These are phyloP conservation scores for Blastobotrys chiropterorum DNA, from an alignment of 805 yeast species.

Conservation along the genomic window DNA sequence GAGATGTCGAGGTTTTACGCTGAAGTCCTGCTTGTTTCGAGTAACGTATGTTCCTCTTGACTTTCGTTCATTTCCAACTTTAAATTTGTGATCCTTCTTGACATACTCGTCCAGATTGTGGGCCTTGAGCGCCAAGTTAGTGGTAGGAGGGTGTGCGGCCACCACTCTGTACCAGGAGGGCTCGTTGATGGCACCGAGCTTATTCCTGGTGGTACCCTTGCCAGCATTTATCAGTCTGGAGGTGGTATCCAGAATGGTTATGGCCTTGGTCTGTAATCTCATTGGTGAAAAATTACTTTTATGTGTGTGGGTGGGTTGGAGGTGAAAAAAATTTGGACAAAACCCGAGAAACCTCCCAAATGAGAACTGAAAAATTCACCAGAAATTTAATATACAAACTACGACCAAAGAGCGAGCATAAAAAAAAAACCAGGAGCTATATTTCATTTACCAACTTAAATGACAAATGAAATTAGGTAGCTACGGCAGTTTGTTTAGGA, in stretches of 20 bases:
- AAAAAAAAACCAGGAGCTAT: not conserved
- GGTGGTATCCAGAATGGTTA: constrained; percentile 71
- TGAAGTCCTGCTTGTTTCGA: constrained; percentile 37
- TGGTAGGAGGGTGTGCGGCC: constrained; percentile 73
- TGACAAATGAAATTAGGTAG: not conserved
- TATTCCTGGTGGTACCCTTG: constrained; percentile 9
- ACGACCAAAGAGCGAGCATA: not conserved
- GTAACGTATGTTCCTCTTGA: constrained; percentile 39
- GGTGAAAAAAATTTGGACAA: constrained; percentile 1
- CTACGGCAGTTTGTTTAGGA: not conserved
- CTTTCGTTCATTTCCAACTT: constrained; percentile 19
- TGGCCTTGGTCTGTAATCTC: constrained; percentile 75
- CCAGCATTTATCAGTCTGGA: constrained; percentile 70
- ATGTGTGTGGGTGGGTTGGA: not conserved
- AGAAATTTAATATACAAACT: not conserved
- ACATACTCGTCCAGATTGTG: constrained; percentile 23
- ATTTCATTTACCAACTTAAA: not conserved
- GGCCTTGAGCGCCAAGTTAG: constrained; percentile 47
- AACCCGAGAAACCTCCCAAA: not conserved
- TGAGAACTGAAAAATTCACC: not conserved
- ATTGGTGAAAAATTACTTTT: constrained; percentile 27
- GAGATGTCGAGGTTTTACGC: constrained; percentile 33
- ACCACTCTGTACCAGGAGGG: constrained; percentile 92
- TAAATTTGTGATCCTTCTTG: constrained; percentile 22
- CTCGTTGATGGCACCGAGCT: constrained; percentile 41